A percentile compares a stretch with the other conserved stretches of the same genome.
Evolutionary conservation across 75 land plant genomes (phyloP).

Genomic region (Picea glauca): DNA sequence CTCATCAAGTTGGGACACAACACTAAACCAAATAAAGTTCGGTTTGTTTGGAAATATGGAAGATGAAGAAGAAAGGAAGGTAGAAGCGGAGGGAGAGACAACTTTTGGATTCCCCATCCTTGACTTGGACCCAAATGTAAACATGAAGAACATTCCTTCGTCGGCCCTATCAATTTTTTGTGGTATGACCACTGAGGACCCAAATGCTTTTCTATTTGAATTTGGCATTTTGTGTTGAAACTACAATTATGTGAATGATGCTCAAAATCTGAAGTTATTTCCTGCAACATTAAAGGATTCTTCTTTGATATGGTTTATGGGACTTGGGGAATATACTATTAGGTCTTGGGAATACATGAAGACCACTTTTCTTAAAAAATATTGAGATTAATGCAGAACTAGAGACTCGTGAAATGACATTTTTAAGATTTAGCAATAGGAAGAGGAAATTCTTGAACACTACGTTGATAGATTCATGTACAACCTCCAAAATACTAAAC

Average conservation of each 20-base stretch:
- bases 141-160: no score
- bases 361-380: not conserved
- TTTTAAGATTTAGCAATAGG: not conserved
- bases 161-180: no score
- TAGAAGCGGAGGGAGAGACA: no score
- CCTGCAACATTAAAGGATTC: not conserved
- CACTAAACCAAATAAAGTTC: no score
- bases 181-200: no score
- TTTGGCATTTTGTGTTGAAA: not conserved
- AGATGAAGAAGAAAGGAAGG: no score
- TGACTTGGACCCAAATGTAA: no score
- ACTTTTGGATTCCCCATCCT: no score
- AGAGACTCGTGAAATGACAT: not conserved
- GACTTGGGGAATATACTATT: not conserved
- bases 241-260: not conserved
- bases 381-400: not conserved
- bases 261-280: not conserved
- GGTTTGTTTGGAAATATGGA: no score
- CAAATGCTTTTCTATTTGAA: no score
- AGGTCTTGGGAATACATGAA: not conserved
- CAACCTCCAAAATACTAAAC: not conserved
- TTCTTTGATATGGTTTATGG: not conserved
- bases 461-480: not conserved
- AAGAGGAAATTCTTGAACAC: not conserved
- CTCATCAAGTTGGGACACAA: no score